These are phyloP conservation scores for Ceratocystis smalleyi DNA, from an alignment of 2,329 filamentous ascomycete species.

Conservation along the genomic window DNA sequence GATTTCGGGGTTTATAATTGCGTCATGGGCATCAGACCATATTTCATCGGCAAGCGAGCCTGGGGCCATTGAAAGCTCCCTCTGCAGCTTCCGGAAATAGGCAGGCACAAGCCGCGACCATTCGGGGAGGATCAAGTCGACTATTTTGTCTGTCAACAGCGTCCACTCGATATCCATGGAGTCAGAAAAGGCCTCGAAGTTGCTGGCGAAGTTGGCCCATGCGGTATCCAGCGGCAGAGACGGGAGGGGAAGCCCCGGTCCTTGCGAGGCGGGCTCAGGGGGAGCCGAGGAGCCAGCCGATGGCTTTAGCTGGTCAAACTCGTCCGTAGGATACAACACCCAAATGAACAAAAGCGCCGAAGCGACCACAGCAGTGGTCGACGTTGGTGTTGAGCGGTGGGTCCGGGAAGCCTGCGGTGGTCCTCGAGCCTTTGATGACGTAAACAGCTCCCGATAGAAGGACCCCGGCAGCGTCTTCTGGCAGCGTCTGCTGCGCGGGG, in stretches of 20 bases:
- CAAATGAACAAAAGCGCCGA: conserved; percentile 26
- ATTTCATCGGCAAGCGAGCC: conserved; percentile 85
- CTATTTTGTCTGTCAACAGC: conserved; percentile 41
- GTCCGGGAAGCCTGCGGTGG: neutral
- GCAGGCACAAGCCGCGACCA: conserved; percentile 67
- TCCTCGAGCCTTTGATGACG: conserved; percentile 3
- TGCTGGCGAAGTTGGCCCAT: conserved; percentile 33
- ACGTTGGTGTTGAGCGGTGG: conserved; percentile 1
- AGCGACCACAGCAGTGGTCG: conserved; percentile 4
- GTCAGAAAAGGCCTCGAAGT: conserved; percentile 39
- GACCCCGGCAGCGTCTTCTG: conserved; percentile 6
- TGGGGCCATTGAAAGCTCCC: conserved; percentile 71
- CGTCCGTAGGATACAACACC: conserved; percentile 31
- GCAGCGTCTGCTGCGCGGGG: neutral
- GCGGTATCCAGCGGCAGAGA: conserved; percentile 23
- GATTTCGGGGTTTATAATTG: conserved; percentile 74
- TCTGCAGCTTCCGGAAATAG: conserved; percentile 68
- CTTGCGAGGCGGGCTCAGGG: neutral
- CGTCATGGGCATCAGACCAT: conserved; percentile 79
- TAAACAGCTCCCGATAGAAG: conserved; percentile 15
- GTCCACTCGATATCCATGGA: conserved; percentile 41
- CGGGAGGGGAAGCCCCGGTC: conserved; percentile 11
- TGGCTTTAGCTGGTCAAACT: conserved; percentile 22
- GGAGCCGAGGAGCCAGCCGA: neutral
- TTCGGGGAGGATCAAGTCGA: conserved; percentile 59